Base-by-base conservation (phyloP, 768 basidiomycete genomes). In the Lyophyllum decastes region DNA sequence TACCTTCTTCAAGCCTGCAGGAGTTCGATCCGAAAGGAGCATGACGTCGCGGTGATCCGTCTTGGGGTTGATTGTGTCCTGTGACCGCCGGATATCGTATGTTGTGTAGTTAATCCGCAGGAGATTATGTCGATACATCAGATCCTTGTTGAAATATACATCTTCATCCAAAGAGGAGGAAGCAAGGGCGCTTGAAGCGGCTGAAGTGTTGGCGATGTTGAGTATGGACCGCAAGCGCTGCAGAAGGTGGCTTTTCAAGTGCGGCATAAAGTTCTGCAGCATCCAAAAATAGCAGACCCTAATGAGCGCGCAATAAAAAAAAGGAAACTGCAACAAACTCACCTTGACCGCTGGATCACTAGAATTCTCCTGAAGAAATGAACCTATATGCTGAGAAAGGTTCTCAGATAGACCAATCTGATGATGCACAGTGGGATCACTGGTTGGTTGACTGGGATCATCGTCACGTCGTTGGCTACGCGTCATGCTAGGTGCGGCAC, bases 1-100 rank as follows among this genome's bases (percentile, higher is more conserved):
- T n/a, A n/a, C n/a, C n/a, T n/a, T n/a, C n/a, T n/a, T n/a, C n/a
- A n/a, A n/a, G n/a, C n/a, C 46, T n/a, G n/a, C n/a, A n/a, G n/a
- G n/a, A 47, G 52, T 21, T 4, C n/a, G n/a, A n/a, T n/a, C n/a
- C n/a, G 70, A 63, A 3, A 63, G 53, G 2, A 74, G 52, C 68
- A 77, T 77, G 22, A 83, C 54, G 33, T 82, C 66, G 1, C 67
- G 44, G 12, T 77, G 73, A 11, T 33, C 45, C 0, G 66, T 73
- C 0, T 58, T 41, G 0, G 76, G 72, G 48, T 81, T 80, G 49
- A 83, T 59, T 0, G 66, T 62, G 58, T 84, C 81, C 54, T 79
- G 77, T 9, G 66, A 64, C 0, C 74, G 70, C 2, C 72, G 69
- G 19, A 79, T 55, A 61, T 81, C 74, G 59, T 79, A 81, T 0